Conservation (phyloP, 495 filamentous ascomycete genomes). For the Bacidia rubella region DNA sequence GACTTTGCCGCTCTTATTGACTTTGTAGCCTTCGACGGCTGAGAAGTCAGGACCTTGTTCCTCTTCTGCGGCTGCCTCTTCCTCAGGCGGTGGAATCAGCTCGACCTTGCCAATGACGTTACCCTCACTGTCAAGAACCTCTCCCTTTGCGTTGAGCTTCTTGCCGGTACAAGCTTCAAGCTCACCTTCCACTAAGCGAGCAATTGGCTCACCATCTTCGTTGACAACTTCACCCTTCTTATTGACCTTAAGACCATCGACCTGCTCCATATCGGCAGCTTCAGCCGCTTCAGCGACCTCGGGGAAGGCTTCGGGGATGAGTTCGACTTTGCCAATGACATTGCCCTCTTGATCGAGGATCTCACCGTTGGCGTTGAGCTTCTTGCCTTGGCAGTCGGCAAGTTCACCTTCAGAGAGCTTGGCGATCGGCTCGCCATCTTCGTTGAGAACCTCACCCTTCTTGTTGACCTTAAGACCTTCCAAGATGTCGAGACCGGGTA, state of each 20-base stretch:
- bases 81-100: slow-evolving; percentile 17
- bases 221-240: slow-evolving; percentile 53
- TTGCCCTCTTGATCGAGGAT: slow-evolving; percentile 29
- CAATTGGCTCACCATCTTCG: slow-evolving; percentile 36
- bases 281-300: slow-evolving; percentile 20
- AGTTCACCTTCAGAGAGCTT: slow-evolving; percentile 36
- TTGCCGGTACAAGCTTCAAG: slow-evolving; percentile 29
- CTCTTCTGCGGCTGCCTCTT: slow-evolving; percentile 30
- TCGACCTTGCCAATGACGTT: slow-evolving; percentile 25
- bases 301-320: slow-evolving; percentile 15
- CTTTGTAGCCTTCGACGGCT: slow-evolving; percentile 45
- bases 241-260: slow-evolving; percentile 47
- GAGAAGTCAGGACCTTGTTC: slow-evolving; percentile 38
- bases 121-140: slow-evolving; percentile 27
- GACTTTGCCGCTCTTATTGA: slow-evolving; percentile 64
- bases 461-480: slow-evolving; percentile 59
- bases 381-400: slow-evolving; percentile 35
- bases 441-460: slow-evolving; percentile 48
- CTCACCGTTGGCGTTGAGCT: slow-evolving; percentile 38
- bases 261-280: slow-evolving; percentile 11
- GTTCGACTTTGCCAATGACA: slow-evolving; percentile 25
- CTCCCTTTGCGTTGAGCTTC: slow-evolving; percentile 35
- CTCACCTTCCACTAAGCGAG: slow-evolving; percentile 31
- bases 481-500: slow-evolving; percentile 35
- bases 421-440: slow-evolving; percentile 37